Evolutionary conservation across 305 asterid species (phyloP).

Genomic region (Ilex paraguariensis): DNA sequence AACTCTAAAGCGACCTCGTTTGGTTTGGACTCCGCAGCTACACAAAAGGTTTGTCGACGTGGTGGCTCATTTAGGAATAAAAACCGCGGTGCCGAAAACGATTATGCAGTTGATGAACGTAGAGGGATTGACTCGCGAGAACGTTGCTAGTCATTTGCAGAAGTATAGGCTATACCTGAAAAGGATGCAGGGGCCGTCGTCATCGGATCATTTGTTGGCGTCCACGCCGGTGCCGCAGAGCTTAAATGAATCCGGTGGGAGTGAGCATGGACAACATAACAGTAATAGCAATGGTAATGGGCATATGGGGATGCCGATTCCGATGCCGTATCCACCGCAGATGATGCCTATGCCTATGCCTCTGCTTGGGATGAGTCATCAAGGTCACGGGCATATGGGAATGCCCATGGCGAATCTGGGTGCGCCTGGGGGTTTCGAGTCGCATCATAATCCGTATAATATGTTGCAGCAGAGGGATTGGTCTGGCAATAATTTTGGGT

Average conservation of each 20-base stretch:
- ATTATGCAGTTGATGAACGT: slow-evolving; percentile 98
- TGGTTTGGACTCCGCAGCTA: slow-evolving; percentile 97
- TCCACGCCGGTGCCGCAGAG: slow-evolving; percentile 72
- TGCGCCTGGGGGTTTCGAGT: background rate
- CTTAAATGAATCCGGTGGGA: slow-evolving; percentile 51
- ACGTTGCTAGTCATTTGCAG: slow-evolving; percentile 94
- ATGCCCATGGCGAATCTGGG: slow-evolving; percentile 9
- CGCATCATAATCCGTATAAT: slow-evolving; percentile 14
- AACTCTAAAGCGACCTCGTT: slow-evolving; percentile 76
- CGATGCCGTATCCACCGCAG: slow-evolving; percentile 52
- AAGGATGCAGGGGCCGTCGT: slow-evolving; percentile 81
- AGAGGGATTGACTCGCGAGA: slow-evolving; percentile 89
- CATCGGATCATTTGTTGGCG: slow-evolving; percentile 70
- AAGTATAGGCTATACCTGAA: slow-evolving; percentile 77
- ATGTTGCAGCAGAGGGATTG: slow-evolving; percentile 60
- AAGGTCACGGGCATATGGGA: slow-evolving; percentile 34
- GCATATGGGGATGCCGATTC: slow-evolving; percentile 34
- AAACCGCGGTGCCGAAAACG: slow-evolving; percentile 89
- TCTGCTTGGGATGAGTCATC: slow-evolving; percentile 33
- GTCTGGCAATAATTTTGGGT: slow-evolving; percentile 50
- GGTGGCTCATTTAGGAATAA: slow-evolving; percentile 80
- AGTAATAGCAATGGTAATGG: slow-evolving; percentile 22
- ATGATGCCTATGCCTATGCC: slow-evolving; percentile 51
- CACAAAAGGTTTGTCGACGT: slow-evolving; percentile 93
- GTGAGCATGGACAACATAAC: slow-evolving; percentile 18